phyloP scores from a whole-genome alignment of 2,329 filamentous ascomycete genomes.

The Leptographium flavum region DNA sequence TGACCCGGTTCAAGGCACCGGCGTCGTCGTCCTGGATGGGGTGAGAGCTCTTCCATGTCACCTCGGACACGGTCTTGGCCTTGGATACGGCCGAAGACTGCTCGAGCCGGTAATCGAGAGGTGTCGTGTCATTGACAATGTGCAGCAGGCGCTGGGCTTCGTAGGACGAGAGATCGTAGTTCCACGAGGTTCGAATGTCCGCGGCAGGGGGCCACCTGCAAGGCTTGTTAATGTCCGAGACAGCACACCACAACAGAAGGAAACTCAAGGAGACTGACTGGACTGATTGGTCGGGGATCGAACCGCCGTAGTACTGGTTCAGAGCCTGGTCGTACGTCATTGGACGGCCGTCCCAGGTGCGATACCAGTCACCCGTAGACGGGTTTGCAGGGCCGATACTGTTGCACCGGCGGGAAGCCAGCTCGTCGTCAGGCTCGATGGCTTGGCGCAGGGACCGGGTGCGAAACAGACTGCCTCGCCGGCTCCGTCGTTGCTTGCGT shows the following conservation, averaged over 20 bases:
- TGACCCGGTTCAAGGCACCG: conserved; percentile 21
- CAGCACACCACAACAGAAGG: neutral
- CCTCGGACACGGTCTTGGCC: conserved; percentile 17
- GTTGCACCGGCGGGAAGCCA: conserved; percentile 14
- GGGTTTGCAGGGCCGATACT: conserved; percentile 16
- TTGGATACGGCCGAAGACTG: conserved; percentile 21
- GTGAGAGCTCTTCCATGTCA: conserved; percentile 23
- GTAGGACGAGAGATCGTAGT: conserved; percentile 29
- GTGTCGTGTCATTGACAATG: conserved; percentile 19
- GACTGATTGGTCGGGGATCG: conserved; percentile 16
- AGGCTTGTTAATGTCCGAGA: neutral
- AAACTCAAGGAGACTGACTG: neutral
- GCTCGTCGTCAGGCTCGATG: conserved; percentile 10
- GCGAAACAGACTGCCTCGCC: conserved; percentile 19
- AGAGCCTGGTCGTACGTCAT: conserved; percentile 18
- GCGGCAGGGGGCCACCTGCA: conserved; percentile 18
- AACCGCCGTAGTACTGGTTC: conserved; percentile 15
- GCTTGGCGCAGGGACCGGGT: conserved; percentile 20
- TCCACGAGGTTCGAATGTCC: conserved; percentile 23
- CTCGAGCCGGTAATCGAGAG: conserved; percentile 19
- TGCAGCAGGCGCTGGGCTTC: conserved; percentile 29
- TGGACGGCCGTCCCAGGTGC: conserved; percentile 10
- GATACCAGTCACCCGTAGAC: conserved; percentile 1
- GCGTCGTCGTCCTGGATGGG: conserved; percentile 14
- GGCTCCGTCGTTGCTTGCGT: neutral